These are phyloP conservation scores for Pyrenula massariospora DNA, from an alignment of 495 filamentous ascomycete species.

Conservation along the genomic window DNA sequence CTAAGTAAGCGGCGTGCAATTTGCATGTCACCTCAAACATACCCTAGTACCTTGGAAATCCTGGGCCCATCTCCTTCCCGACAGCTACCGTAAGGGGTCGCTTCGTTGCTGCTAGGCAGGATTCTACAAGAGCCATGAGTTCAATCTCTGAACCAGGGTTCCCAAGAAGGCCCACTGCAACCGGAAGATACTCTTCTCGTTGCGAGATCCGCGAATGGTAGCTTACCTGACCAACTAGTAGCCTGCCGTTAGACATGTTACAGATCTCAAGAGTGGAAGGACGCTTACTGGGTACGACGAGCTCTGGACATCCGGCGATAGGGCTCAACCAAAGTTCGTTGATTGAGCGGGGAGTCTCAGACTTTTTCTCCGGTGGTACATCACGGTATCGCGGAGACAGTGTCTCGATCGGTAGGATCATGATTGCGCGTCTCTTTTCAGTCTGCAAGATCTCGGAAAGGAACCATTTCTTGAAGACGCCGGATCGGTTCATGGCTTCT, in stretches of 20 bases:
- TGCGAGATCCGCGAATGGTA: not conserved
- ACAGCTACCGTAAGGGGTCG: too few species aligned
- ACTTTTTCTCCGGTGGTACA: not conserved
- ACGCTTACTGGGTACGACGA: not conserved
- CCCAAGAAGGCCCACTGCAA: not conserved
- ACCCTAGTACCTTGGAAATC: too few species aligned
- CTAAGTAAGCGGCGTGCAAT: too few species aligned
- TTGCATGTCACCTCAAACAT: too few species aligned
- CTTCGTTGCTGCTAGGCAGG: too few species aligned
- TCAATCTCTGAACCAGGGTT: not conserved
- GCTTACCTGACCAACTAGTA: not conserved
- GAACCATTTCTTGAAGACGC: slow-evolving; percentile 1
- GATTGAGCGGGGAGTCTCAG: not conserved
- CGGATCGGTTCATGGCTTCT: not conserved
- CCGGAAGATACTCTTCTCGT: not conserved
- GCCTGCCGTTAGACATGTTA: not conserved
- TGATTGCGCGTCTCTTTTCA: not conserved
- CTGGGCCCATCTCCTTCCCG: too few species aligned
- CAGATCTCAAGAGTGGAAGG: not conserved
- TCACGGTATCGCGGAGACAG: slow-evolving; percentile 2
- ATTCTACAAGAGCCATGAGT: too few species aligned
- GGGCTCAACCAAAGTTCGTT: not conserved
- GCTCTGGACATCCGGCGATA: not conserved
- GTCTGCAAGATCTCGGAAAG: not conserved
- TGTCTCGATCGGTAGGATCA: slow-evolving; percentile 4